A percentile compares a stretch with the other conserved stretches of the same genome.
Evolutionary conservation across 225 moss, liverwort and hornwort genomes (phyloP).

Genomic region (Polytrichum commune): DNA sequence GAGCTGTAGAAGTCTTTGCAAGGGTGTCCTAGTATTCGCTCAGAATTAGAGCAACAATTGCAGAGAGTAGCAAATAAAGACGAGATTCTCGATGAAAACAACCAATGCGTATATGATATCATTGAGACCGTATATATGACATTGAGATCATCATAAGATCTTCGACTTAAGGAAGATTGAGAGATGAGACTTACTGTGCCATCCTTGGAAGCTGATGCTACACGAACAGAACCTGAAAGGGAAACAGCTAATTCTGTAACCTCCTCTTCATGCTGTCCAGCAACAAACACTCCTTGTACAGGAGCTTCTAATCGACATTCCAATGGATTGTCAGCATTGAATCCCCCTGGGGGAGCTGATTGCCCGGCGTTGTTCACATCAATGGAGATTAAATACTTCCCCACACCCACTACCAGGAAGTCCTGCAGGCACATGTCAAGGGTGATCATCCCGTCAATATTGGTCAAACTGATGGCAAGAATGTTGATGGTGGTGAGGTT

Average conservation of each 20-base stretch:
- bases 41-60: too few relatives aligned
- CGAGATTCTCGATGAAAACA: too few relatives aligned
- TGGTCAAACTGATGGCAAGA: too few relatives aligned
- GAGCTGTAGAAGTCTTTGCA: too few relatives aligned
- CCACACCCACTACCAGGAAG: constrained; percentile 64
- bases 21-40: too few relatives aligned
- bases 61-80: too few relatives aligned
- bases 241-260: constrained; percentile 71
- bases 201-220: constrained; percentile 84
- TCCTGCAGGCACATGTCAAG: constrained; percentile 32
- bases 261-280: constrained; percentile 61
- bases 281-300: constrained; percentile 59
- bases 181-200: constrained; percentile 49
- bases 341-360: constrained; percentile 50
- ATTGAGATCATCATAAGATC: too few relatives aligned
- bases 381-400: constrained; percentile 60
- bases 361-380: constrained; percentile 48
- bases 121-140: too few relatives aligned
- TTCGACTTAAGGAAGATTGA: too few relatives aligned
- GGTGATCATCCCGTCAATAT: too few relatives aligned
- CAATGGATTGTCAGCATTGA: constrained; percentile 57
- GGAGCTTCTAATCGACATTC: constrained; percentile 54
- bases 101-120: too few relatives aligned
- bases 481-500: too few relatives aligned
- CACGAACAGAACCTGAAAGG: constrained; percentile 47